These are phyloP conservation scores for Avena eriantha DNA, from an alignment of 176 grass and related monocot genomes.

Conservation along the genomic window DNA sequence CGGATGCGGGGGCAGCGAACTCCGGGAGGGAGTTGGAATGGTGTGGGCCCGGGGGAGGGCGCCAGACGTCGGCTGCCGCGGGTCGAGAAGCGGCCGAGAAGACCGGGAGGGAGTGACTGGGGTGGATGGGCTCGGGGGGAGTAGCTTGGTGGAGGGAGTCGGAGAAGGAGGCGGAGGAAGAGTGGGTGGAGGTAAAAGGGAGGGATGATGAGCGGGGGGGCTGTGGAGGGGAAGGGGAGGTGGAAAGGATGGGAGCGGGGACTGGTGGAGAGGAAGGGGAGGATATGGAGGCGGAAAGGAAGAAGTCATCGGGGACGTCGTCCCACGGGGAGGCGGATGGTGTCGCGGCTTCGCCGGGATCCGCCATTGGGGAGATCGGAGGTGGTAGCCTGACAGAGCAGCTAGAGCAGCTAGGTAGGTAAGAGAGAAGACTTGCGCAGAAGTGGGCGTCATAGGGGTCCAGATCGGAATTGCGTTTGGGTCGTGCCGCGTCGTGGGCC, in stretches of 20 bases:
- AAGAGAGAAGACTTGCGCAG: too few relatives aligned
- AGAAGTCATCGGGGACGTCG: constrained; percentile 61
- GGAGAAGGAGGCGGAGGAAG: constrained; percentile 21
- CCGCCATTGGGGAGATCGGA: constrained; percentile 47
- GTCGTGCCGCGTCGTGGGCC: too few relatives aligned
- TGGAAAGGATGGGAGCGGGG: constrained; percentile 37
- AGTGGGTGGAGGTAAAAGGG: constrained; percentile 29
- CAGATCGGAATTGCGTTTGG: too few relatives aligned
- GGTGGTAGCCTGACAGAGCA: background rate
- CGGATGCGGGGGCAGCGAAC: constrained; percentile 44
- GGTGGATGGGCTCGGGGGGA: constrained; percentile 27
- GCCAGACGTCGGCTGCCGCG: constrained; percentile 42
- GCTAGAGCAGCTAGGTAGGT: too few relatives aligned
- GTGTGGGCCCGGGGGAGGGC: constrained; percentile 57
- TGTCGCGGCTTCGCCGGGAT: constrained; percentile 42
- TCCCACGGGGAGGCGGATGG: constrained; percentile 44
- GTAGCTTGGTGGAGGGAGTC: constrained; percentile 6
- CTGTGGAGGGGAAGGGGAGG: constrained; percentile 22
- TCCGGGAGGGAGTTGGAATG: constrained; percentile 63
- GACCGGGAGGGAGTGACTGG: constrained; percentile 43
- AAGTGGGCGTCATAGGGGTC: too few relatives aligned
- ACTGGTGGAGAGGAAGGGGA: constrained; percentile 6
- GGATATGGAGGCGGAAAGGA: constrained; percentile 47
- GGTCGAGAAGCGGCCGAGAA: constrained; percentile 26
- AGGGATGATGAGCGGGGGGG: constrained; percentile 47